Evolutionary conservation across 345 rosid genomes (phyloP).

Genomic region (Corchorus olitorius): DNA sequence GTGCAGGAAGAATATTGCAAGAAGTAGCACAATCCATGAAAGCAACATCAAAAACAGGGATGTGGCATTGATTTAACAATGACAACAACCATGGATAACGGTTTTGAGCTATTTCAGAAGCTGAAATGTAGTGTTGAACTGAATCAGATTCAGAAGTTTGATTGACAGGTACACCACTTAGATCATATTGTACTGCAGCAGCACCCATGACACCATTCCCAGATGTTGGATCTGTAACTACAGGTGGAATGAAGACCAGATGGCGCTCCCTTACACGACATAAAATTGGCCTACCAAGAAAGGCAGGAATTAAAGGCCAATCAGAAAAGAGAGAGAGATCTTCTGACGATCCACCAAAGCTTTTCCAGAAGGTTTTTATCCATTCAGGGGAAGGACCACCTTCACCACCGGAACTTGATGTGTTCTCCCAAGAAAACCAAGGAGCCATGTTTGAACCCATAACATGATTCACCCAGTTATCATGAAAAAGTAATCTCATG

Average conservation of each 20-base stretch:
- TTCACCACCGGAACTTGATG: conserved; percentile 58
- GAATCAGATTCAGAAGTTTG: conserved; percentile 43
- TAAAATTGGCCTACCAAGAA: conserved; percentile 83
- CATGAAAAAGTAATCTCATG: conserved; percentile 75
- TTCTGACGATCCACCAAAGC: conserved; percentile 62
- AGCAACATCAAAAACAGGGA: conserved; percentile 73
- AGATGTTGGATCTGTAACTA: conserved; percentile 36
- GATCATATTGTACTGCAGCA: conserved; percentile 33
- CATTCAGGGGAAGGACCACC: conserved; percentile 89
- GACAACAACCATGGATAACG: conserved; percentile 79
- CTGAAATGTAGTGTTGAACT: conserved; percentile 49
- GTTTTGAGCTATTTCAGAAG: conserved; percentile 50
- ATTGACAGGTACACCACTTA: conserved; percentile 35
- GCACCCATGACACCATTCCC: conserved; percentile 33
- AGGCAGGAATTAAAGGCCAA: conserved; percentile 96
- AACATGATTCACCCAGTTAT: conserved; percentile 77
- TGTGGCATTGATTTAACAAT: conserved; percentile 79
- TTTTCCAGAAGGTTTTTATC: conserved; percentile 86
- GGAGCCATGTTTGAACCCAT: conserved; percentile 64
- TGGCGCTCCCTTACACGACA: conserved; percentile 81
- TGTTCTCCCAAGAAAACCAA: conserved; percentile 89
- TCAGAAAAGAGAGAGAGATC: conserved; percentile 73
- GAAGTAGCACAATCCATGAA: conserved; percentile 74
- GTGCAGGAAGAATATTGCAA: conserved; percentile 67
- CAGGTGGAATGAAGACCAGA: conserved; percentile 79